phyloP scores from a whole-genome alignment of 352 stramenopile species.

The Phytopythium mirpurense region DNA sequence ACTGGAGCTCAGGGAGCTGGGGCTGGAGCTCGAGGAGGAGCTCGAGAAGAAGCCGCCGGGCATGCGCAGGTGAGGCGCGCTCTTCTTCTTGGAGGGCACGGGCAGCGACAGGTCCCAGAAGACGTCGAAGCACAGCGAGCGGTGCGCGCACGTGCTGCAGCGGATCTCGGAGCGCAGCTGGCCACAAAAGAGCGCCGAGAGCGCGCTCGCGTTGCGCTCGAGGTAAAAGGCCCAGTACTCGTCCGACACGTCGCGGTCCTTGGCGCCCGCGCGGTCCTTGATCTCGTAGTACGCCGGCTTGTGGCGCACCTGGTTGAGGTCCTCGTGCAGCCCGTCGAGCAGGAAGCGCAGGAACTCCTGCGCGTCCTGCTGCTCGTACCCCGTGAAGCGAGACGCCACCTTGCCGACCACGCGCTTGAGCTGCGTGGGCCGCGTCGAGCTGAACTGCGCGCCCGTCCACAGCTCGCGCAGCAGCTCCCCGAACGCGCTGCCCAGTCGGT shows the following conservation, averaged over 20 bases:
- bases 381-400: slow-evolving; percentile 58
- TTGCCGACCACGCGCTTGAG: slow-evolving; percentile 77
- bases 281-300: slow-evolving; percentile 78
- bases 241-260: slow-evolving; percentile 59
- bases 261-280: slow-evolving; percentile 38
- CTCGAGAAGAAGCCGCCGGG: slow-evolving; percentile 36
- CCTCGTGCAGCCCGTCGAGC: slow-evolving; percentile 83
- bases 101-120: slow-evolving; percentile 83
- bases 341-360: slow-evolving; percentile 90
- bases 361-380: slow-evolving; percentile 88
- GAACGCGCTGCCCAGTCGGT: slow-evolving; percentile 39
- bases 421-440: slow-evolving; percentile 45
- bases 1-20: not conserved
- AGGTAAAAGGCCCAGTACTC: slow-evolving; percentile 87
- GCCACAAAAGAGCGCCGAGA: slow-evolving; percentile 81
- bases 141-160: slow-evolving; percentile 66
- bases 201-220: slow-evolving; percentile 52
- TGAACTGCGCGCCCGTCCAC: slow-evolving; percentile 57
- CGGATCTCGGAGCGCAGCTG: slow-evolving; percentile 74
- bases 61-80: slow-evolving; percentile 22
- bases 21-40: no score
- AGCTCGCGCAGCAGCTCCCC: slow-evolving; percentile 65
- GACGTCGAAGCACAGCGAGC: slow-evolving; percentile 78
- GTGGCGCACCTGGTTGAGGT: slow-evolving; percentile 72
- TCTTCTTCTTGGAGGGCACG: slow-evolving; percentile 69